Conservation (phyloP, 2,329 filamentous ascomycete genomes). For the Pyrenophora seminiperda region DNA sequence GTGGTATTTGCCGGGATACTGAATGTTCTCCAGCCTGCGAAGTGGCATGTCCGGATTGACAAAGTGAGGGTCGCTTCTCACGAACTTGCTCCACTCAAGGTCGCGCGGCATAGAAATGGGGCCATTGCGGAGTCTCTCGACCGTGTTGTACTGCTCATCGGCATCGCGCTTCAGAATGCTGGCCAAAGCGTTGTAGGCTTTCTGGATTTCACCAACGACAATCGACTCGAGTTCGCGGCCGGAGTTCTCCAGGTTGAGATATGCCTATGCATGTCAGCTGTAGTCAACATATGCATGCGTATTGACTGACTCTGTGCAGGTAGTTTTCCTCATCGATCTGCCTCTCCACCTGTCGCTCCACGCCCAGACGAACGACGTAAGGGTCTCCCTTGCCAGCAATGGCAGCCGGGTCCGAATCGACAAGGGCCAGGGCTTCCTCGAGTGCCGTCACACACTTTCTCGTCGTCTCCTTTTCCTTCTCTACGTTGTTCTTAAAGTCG, state of each 20-base stretch:
- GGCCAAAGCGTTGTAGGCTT: constrained; percentile 93
- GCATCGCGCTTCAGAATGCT: constrained; percentile 90
- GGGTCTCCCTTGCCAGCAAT: constrained; percentile 89
- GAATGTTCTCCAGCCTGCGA: constrained; percentile 78
- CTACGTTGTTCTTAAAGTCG: constrained; percentile 96
- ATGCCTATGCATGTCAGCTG: constrained; percentile 65
- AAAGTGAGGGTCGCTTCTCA: constrained; percentile 80
- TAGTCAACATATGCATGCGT: constrained; percentile 8
- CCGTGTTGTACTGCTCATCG: constrained; percentile 75
- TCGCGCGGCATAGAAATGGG: constrained; percentile 95
- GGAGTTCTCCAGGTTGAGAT: constrained; percentile 90
- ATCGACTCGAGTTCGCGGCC: constrained; percentile 95
- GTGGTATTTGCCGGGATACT: constrained; percentile 89
- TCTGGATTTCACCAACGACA: constrained; percentile 96
- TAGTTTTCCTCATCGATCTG: constrained; percentile 98
- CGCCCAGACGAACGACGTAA: constrained; percentile 81
- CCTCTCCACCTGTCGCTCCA: constrained; percentile 87
- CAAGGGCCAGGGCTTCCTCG: constrained; percentile 80
- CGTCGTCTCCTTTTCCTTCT: constrained; percentile 90
- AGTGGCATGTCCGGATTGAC: constrained; percentile 83
- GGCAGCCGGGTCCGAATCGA: constrained; percentile 75
- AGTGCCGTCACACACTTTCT: constrained; percentile 77
- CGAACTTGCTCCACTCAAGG: constrained; percentile 84
- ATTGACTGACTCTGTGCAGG: constrained; percentile 73
- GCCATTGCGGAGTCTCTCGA: constrained; percentile 81